Base-by-base conservation (phyloP, 345 rosid genomes). In the Syzygium oleosum region DNA sequence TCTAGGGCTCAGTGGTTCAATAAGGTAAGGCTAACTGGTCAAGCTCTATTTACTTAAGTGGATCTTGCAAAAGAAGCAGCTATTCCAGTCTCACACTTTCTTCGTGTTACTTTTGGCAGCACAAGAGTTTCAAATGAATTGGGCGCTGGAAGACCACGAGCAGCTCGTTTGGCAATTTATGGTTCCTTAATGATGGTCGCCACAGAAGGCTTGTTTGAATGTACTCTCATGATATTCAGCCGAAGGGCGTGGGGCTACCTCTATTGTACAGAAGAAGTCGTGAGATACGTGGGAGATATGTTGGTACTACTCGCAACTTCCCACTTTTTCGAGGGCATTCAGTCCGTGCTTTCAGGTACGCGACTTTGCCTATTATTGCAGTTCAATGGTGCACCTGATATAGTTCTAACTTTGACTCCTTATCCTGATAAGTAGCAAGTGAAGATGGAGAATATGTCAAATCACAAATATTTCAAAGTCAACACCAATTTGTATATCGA, bases 111-210 rank as follows among this genome's bases (percentile, higher is more conserved):
- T 3, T 51, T 4, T 43, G 85, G 87, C 65, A 94, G 96, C 91
- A 91, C 91, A 41, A 88, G 94, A 41, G 91, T 92, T 51, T 93
- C 96, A 43, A 95, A 94, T 79, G 93, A 92, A 88, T 65, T 92
- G 86, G 95, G 96, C 78, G 93, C 93, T n/a, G 96, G 93, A 43
- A 88, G 88, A 54, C 92, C 92, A 46, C 87, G 84, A 63, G 92
- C 90, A 61, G 94, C 96, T 84, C 88, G 79, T 38, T 59, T 91
- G 27, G 91, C 91, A 2, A 89, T 93, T 31, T 54, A 80, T 11
- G 90, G 89, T 22, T 89, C 87, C 1, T 14, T 90, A 38, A 61
- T 80, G 86, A 88, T 94, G 63, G 86, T 9, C 9, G n/a, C 78
- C 23, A 61, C 87, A 12, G 96, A 92, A 87, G 92, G 88, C 27